Conservation (phyloP, 2,329 filamentous ascomycete species). For the Fusarium paranaense region DNA sequence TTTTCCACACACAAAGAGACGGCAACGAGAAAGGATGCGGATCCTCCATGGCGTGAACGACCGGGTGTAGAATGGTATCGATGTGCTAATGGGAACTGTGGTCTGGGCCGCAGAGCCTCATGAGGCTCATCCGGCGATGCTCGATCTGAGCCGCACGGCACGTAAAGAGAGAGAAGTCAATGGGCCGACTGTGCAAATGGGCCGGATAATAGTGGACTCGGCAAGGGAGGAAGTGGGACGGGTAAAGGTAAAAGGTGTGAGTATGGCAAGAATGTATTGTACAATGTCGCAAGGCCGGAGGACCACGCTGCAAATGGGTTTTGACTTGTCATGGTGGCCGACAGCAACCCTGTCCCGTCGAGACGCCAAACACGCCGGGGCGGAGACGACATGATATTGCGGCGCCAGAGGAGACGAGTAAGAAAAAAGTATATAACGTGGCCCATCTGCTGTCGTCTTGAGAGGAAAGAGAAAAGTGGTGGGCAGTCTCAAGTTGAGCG, state of each 20-base stretch:
- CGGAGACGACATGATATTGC: constrained; percentile 25
- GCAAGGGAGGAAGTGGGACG: constrained; percentile 27
- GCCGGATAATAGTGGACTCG: constrained; percentile 39
- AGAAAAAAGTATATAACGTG: constrained; percentile 35
- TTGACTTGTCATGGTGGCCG: constrained; percentile 34
- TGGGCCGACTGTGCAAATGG: constrained; percentile 17
- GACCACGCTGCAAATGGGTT: constrained; percentile 17
- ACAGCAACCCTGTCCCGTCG: constrained; percentile 31
- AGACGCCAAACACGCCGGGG: constrained; percentile 30
- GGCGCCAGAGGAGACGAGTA: background rate
- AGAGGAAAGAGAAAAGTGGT: background rate
- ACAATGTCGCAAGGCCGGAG: constrained; percentile 29
- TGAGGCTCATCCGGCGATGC: constrained; percentile 11
- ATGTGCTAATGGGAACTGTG: constrained; percentile 42
- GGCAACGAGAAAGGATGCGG: constrained; percentile 24
- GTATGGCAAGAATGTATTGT: constrained; percentile 10
- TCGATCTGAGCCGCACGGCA: constrained; percentile 35
- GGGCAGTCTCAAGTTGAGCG: constrained; percentile 3
- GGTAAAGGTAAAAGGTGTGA: constrained; percentile 3
- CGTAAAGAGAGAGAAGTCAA: constrained; percentile 24
- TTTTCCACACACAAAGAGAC: constrained; percentile 26
- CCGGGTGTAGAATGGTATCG: constrained; percentile 28
- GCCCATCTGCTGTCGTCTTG: constrained; percentile 9
- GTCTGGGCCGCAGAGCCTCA: constrained; percentile 36
- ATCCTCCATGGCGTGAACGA: constrained; percentile 33